Evolutionary conservation across 2,329 filamentous ascomycete species (phyloP), one percentile per base, ranked within the genome.

Genomic region (Coniochaeta sp.): DNA sequence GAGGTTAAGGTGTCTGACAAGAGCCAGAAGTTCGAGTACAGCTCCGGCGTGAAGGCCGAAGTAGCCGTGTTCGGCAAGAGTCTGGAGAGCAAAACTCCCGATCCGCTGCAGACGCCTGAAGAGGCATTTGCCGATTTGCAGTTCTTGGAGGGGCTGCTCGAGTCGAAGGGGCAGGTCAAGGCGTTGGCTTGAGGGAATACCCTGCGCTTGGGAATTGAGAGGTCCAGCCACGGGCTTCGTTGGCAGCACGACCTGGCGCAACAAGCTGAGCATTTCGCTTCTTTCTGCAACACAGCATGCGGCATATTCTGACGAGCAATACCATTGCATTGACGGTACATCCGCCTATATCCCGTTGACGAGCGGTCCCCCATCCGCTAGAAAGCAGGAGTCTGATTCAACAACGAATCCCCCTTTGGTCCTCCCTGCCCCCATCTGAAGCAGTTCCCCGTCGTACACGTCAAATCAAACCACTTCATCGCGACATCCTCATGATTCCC

Each of bases 391-490:
- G 45, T 31, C n/a, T 24, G 18, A 18, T 31, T 31, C 28, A 8
- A 20, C 45, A 48, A 22, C n/a, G 26, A 28, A 3, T 4, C 14
- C 26, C 45, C 45, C 45, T 31, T 31, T 16, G 56, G 55, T 13
- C 56, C 55, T 10, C 64, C 64, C 50, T 65, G 52, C 2, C 69
- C 69, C 69, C 70, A 70, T 49, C 54, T 56, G 52, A 71, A 72
- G 56, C 69, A 72, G 9, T 57, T 52, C 5, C 45, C 45, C 10
- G 55, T 52, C 2, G 54, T 65, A 47, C 69, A 70, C 1, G 62
- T 55, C 30, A 72, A 58, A 52, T 68, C 64, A 31, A 72, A 71
- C 59, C 67, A 71, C 12, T 61, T 57, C 61, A 71, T 58, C 0
- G 65, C 67, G 1, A 63, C 61, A 2, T 60, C 57, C 52, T 69